phyloP scores from a whole-genome alignment of 2,329 filamentous ascomycete genomes.

The Scytalidium sp. region DNA sequence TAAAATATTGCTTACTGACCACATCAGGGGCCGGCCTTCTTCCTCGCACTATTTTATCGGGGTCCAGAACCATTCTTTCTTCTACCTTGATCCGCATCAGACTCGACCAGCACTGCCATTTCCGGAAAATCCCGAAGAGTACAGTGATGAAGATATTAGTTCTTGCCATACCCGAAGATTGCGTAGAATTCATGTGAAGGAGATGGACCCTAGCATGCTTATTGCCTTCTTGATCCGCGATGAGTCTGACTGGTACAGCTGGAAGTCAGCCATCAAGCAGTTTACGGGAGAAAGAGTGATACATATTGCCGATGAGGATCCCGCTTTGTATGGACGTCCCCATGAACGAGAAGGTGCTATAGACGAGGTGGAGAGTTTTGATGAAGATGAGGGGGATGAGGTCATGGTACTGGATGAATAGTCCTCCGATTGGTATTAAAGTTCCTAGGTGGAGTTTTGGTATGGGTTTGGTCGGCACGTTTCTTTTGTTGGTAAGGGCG shows the following conservation, averaged over 20 bases:
- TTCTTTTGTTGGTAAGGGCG: not conserved
- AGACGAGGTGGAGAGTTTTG: constrained; percentile 86
- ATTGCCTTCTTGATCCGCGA: constrained; percentile 86
- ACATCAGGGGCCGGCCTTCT: constrained; percentile 76
- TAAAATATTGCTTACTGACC: constrained; percentile 8
- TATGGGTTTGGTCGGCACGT: not conserved
- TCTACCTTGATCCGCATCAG: constrained; percentile 92
- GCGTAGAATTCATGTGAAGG: constrained; percentile 76
- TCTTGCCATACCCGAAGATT: constrained; percentile 86
- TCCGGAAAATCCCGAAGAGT: constrained; percentile 51
- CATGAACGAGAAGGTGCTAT: constrained; percentile 70
- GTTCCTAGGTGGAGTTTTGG: constrained; percentile 1
- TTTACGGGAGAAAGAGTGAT: constrained; percentile 83
- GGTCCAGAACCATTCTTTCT: constrained; percentile 73
- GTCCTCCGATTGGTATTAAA: constrained; percentile 5
- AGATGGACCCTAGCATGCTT: constrained; percentile 98
- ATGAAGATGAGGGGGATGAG: constrained; percentile 61
- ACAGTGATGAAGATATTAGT: constrained; percentile 70
- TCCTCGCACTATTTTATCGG: constrained; percentile 73
- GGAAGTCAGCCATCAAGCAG: constrained; percentile 73
- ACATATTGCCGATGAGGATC: constrained; percentile 73
- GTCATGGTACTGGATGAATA: constrained; percentile 30
- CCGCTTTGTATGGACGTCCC: constrained; percentile 46
- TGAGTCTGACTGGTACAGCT: constrained; percentile 79
- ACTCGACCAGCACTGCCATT: constrained; percentile 75